Evolutionary conservation across 1,284 basidiomycete species (phyloP), one percentile per base, ranked within the genome.

Genomic region (Vanrija humicola): DNA sequence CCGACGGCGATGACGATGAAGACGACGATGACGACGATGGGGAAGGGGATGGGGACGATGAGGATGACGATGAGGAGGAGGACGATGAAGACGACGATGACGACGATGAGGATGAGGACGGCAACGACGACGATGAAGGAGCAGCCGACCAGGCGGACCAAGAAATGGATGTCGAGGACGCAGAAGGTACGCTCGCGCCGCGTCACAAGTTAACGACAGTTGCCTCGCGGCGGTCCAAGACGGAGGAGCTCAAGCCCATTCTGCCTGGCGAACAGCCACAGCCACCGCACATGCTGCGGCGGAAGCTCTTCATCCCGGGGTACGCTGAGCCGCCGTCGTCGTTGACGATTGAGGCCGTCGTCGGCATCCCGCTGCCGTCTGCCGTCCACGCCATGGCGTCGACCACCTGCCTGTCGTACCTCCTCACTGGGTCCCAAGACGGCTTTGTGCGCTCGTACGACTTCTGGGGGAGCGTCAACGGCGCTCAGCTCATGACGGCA

Each of bases 391-490:
- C 89, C 14, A 83, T 97, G 21, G 86, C 91, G 2, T 80, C 89
- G 5, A 90, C 90, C 0, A 77, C 83, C n/a, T 96, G 94, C 75
- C 86, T 91, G 81, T 85, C 88, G 25, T 90, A 94, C 68, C 80
- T 97, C 14, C 77, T 97, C 46, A 92, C 92, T 5, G 94, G 93
- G 40, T 90, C 90, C 10, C 87, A 93, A 59, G 94, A 98, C 74
- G 94, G 94, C 10, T 93, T 91, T 66, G 87, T 98, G 45, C 85
- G 94, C 42, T 85, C 90, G 75, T 97, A 96, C 78, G 93, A 98
- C 74, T 84, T 95, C 50, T 94, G 90, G 76, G 76, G 87, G 23
- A 87, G 89, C 45, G 86, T 91, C 50, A 97, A 96, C 70, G 86
- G 90, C 55, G 89, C 89, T 65, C 85, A 85, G 39, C 86, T 91